These are phyloP conservation scores for Magnaporthiopsis rhizophila DNA, from an alignment of 2,329 filamentous ascomycete species.

Conservation along the genomic window DNA sequence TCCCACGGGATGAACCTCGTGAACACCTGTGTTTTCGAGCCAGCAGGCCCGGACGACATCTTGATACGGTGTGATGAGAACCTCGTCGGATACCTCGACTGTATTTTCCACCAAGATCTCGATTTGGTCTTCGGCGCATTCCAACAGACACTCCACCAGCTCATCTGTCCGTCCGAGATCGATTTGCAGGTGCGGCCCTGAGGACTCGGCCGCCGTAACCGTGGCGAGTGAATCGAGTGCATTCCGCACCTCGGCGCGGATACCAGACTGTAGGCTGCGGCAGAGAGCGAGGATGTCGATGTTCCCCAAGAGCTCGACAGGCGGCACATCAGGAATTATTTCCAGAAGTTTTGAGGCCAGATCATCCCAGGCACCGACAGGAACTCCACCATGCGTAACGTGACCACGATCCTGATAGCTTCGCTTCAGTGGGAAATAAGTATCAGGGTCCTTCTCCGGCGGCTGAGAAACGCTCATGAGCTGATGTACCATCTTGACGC, in stretches of 20 bases:
- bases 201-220: conserved; percentile 52
- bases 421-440: background rate
- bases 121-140: conserved; percentile 84
- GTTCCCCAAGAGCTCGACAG: conserved; percentile 69
- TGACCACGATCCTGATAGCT: background rate
- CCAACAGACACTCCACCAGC: conserved; percentile 76
- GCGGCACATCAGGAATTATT: conserved; percentile 58
- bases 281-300: conserved; percentile 88
- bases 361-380: background rate
- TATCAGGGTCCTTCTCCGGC: background rate
- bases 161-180: conserved; percentile 74
- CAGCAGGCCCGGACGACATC: conserved; percentile 76
- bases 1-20: conserved; percentile 66
- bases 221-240: conserved; percentile 77
- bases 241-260: conserved; percentile 81
- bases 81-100: conserved; percentile 77
- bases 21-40: conserved; percentile 62
- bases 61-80: conserved; percentile 78
- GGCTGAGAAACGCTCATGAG: background rate
- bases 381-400: background rate
- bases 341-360: background rate
- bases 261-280: conserved; percentile 81
- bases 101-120: conserved; percentile 79
- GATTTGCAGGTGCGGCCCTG: conserved; percentile 49
- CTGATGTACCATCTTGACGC: conserved; percentile 21